These are phyloP conservation scores for Populus tremula DNA, from an alignment of 345 rosid species.

Conservation along the genomic window DNA sequence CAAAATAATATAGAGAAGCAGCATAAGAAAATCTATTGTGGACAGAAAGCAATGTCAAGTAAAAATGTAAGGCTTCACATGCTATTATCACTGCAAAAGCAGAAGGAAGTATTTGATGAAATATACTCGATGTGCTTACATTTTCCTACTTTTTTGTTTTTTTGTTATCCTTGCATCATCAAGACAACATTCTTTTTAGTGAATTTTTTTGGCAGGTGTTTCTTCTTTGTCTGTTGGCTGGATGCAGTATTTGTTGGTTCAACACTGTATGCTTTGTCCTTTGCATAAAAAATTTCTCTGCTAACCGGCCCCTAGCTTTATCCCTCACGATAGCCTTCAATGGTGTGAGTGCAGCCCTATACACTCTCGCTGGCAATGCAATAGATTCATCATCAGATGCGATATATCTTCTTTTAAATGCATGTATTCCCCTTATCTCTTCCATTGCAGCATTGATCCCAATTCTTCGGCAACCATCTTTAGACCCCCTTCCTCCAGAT, in stretches of 20 bases:
- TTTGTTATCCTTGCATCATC: not conserved
- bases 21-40: not conserved
- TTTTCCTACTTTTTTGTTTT: not conserved
- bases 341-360: conserved; percentile 88
- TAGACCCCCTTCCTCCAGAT: conserved; percentile 70
- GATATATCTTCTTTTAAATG: conserved; percentile 75
- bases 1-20: not conserved
- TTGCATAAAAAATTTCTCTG: conserved; percentile 80
- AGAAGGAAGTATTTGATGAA: not conserved
- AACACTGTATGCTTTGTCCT: conserved; percentile 93
- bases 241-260: conserved; percentile 96
- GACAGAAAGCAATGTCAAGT: not conserved
- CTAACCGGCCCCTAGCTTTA: conserved; percentile 69
- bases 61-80: not conserved
- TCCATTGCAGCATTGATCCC: conserved; percentile 65
- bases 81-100: not conserved
- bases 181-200: not conserved
- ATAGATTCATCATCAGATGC: conserved; percentile 49
- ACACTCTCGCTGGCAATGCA: conserved; percentile 71
- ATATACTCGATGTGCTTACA: not conserved
- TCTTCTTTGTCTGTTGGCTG: conserved; percentile 75
- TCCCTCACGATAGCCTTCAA: conserved; percentile 93
- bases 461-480: conserved; percentile 76
- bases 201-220: conserved; percentile 53
- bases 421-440: conserved; percentile 59